Evolutionary conservation across 306 rosid genomes (phyloP).

Genomic region (Purshia tridentata): DNA sequence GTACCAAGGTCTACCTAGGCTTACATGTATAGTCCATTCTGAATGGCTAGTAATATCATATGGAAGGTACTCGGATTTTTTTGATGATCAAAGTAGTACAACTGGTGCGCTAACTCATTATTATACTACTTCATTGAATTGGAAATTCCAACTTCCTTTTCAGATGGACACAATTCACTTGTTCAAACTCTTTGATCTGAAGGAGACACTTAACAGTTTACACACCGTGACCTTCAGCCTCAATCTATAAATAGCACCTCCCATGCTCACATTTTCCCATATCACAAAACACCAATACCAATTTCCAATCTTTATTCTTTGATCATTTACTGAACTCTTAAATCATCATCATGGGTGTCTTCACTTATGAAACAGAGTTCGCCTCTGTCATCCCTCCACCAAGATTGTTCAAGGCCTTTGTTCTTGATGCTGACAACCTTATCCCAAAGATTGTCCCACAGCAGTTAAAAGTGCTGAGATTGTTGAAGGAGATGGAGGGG

Average conservation of each 20-base stretch:
- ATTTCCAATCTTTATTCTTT: not conserved
- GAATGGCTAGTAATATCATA: too few relatives aligned
- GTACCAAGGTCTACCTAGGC: not conserved
- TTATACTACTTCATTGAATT: too few relatives aligned
- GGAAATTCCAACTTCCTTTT: not conserved
- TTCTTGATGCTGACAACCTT: slow-evolving; percentile 24
- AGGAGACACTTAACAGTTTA: too few relatives aligned
- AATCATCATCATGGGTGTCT: too few relatives aligned
- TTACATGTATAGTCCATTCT: not conserved
- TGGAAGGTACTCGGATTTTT: too few relatives aligned
- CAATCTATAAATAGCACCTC: slow-evolving; percentile 9
- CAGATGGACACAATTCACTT: not conserved
- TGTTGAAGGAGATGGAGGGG: slow-evolving; percentile 48
- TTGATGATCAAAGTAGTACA: not conserved
- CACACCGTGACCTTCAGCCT: not conserved
- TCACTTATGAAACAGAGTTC: too few relatives aligned
- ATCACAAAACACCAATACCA: too few relatives aligned
- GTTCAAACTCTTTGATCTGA: not conserved
- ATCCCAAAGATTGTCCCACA: slow-evolving; percentile 34
- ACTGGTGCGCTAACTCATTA: not conserved
- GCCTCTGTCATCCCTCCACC: too few relatives aligned
- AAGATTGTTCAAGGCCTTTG: too few relatives aligned
- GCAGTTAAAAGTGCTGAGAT: slow-evolving; percentile 24
- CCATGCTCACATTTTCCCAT: not conserved
- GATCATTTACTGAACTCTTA: not conserved